Evolutionary conservation across 2,329 filamentous ascomycete species (phyloP).

Genomic region (Pseudogymnoascus sp.): DNA sequence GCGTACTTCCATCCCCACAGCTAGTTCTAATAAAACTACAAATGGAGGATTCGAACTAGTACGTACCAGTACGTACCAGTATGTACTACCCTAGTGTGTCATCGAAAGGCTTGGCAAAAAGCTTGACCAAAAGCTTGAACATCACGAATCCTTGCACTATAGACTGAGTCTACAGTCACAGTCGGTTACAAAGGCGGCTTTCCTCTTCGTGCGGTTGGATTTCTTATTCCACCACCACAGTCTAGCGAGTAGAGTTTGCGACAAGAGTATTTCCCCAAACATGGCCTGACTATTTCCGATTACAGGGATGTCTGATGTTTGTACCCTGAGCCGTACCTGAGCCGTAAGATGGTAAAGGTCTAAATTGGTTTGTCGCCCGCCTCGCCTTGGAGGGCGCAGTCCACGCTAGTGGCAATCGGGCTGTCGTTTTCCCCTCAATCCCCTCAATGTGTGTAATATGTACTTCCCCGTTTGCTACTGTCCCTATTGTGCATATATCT

Average conservation of each 20-base stretch:
- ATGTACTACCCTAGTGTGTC: background rate
- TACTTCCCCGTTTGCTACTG: background rate
- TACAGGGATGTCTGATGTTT: no score
- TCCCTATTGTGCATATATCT: background rate
- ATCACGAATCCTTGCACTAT: background rate
- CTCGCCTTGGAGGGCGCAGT: background rate
- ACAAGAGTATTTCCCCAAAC: background rate
- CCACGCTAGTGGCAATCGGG: background rate
- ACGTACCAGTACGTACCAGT: no score
- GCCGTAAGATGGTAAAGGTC: background rate
- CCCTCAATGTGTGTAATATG: background rate
- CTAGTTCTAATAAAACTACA: no score
- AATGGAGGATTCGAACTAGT: no score
- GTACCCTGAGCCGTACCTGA: no score
- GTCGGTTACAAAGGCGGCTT: background rate
- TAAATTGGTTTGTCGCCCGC: background rate
- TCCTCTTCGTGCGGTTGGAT: background rate
- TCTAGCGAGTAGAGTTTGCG: background rate
- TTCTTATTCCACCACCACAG: background rate
- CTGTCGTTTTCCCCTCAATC: background rate
- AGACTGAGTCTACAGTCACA: no score
- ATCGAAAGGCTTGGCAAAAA: background rate
- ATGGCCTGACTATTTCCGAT: background rate
- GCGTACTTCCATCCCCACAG: no score
- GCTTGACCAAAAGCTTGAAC: background rate